Base-by-base conservation (phyloP, 352 stramenopile genomes). In the Phytophthora agathidicida region DNA sequence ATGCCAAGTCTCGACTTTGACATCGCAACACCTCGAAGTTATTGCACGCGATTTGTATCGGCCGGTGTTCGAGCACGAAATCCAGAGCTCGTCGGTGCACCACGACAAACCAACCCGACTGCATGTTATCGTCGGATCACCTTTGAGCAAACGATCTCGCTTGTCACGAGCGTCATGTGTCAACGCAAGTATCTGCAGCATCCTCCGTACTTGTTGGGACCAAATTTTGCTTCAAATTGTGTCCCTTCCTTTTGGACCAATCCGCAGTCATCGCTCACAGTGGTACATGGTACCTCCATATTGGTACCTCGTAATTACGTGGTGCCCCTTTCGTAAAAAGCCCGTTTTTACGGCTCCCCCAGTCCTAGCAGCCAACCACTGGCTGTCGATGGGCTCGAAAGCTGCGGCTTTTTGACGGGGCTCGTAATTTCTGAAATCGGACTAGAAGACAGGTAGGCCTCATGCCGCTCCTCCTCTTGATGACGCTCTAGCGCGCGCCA, bases 401-500 rank as follows among this genome's bases (percentile, higher is more conserved):
- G 60, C 67, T 70, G 44, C 51, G 51, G 50, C 26, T 60, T 52
- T 48, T 76, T 65, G 33, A 52, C 32, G 56, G 35, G 36, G 52
- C 27, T 41, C 42, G 68, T 78, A 86, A 88, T 91, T 88, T 89
- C 79, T 84, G 68, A 89, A 91, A 89, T 87, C 79, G 82, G 82
- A 91, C 82, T 88, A 91, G 74, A 89, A 89, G 77, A 91, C 77
- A 91, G 82, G 82, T 91, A 72, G 60, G 74, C 46, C 45, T 26
- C 28, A 22, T 44, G 31, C 11, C 49, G 19, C 19, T 17, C 26
- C 11, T 9, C 10, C 26, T 11, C 22, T 35, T 44, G n/a, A 5
- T 41, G 30, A 22, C 32, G 35, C 16, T 11, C n/a, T 41, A 23
- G 5, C 35, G 19, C n/a, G 35, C 9, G n/a, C 16, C 3, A n/a